phyloP scores from a whole-genome alignment of 345 rosid genomes.

The Dipteronia sinensis region DNA sequence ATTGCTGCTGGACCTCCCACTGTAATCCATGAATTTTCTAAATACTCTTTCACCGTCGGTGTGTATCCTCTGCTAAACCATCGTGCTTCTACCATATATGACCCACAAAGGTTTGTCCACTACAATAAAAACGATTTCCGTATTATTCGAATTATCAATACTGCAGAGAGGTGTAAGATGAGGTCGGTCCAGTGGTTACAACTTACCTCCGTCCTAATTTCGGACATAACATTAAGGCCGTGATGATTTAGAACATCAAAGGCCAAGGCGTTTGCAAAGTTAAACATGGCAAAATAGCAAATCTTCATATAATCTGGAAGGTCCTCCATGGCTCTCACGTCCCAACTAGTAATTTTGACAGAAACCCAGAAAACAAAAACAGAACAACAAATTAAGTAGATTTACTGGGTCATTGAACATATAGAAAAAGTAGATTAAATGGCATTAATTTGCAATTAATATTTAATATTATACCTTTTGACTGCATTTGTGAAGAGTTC shows the following conservation, averaged over 20 bases:
- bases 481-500: conserved; percentile 21
- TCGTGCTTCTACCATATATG: conserved; percentile 14
- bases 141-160: too few relatives aligned
- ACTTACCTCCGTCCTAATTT: conserved; percentile 2
- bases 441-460: too few relatives aligned
- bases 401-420: too few relatives aligned
- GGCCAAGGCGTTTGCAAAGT: neutral
- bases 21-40: conserved; percentile 10
- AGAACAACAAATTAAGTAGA: too few relatives aligned
- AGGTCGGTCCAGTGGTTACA: neutral
- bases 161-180: too few relatives aligned
- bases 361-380: neutral
- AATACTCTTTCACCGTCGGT: conserved; percentile 5
- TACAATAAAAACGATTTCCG: neutral
- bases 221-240: neutral
- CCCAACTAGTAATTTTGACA: conserved; percentile 4
- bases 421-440: neutral
- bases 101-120: conserved; percentile 8
- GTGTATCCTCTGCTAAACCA: neutral
- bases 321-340: neutral
- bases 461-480: conserved; percentile 7
- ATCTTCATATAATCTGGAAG: conserved; percentile 12
- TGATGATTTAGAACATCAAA: neutral
- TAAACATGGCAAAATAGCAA: conserved; percentile 13
- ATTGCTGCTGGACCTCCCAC: conserved; percentile 11